Conservation (phyloP, 805 yeast genomes). For the Myxozyma melibiosi region DNA sequence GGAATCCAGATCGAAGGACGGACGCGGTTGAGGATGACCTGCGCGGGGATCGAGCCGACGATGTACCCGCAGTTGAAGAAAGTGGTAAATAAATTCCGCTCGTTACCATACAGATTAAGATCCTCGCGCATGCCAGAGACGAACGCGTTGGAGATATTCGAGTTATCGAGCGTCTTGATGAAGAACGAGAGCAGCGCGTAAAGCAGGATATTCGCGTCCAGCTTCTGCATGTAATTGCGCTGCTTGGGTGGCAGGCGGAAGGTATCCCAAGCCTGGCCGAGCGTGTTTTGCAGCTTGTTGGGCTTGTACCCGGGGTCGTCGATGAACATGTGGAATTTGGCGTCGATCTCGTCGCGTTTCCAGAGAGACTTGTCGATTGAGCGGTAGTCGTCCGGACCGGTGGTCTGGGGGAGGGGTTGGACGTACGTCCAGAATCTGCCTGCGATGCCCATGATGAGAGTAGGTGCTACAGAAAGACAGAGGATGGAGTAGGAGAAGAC, state of each 20-base stretch:
- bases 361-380: constrained; percentile 2
- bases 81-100: constrained; percentile 28
- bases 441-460: not conserved
- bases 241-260: constrained; percentile 23
- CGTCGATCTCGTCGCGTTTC: constrained; percentile 10
- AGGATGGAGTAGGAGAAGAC: not conserved
- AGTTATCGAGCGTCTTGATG: constrained; percentile 59
- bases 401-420: constrained; percentile 3
- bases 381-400: constrained; percentile 15
- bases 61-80: constrained; percentile 46
- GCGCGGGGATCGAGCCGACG: constrained; percentile 50
- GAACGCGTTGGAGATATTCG: constrained; percentile 65
- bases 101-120: constrained; percentile 40
- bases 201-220: constrained; percentile 25
- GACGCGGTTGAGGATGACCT: constrained; percentile 41
- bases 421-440: not conserved
- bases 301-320: constrained; percentile 17
- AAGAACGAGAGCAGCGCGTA: constrained; percentile 42
- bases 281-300: constrained; percentile 5
- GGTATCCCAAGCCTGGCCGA: constrained; percentile 32
- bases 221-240: constrained; percentile 29
- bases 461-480: not conserved
- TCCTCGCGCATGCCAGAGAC: constrained; percentile 64
- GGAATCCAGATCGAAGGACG: constrained; percentile 38
- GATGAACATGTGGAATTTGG: constrained; percentile 15